Percentiles rank a stretch among this genome's conserved stretches.
These are phyloP conservation scores for Candida silvicultrix DNA, from an alignment of 805 yeast genomes.

Conservation along the genomic window DNA sequence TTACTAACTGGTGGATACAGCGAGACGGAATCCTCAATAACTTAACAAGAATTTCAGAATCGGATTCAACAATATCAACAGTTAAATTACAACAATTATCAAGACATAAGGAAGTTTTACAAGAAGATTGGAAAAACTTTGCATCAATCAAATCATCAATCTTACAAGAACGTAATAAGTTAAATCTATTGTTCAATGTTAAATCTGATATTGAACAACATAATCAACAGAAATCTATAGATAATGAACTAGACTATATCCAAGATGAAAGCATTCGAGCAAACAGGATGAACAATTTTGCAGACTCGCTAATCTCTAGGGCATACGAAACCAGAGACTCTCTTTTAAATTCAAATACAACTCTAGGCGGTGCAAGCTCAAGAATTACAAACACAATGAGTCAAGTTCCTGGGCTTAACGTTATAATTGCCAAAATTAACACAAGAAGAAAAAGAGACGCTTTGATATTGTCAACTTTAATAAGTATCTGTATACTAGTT, in stretches of 20 bases:
- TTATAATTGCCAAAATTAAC: constrained; percentile 71
- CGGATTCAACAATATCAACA: constrained; percentile 53
- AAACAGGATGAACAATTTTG: constrained; percentile 63
- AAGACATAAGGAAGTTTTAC: constrained; percentile 71
- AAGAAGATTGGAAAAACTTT: constrained; percentile 63
- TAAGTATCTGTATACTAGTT: constrained; percentile 65
- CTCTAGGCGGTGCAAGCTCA: constrained; percentile 57
- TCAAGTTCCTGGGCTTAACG: constrained; percentile 77
- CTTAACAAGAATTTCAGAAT: constrained; percentile 48
- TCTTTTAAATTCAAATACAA: constrained; percentile 61
- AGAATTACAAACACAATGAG: constrained; percentile 55
- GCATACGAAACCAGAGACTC: constrained; percentile 91
- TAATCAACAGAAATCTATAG: constrained; percentile 33
- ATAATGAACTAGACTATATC: constrained; percentile 63
- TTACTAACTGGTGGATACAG: too few relatives aligned
- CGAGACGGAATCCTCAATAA: constrained; percentile 49
- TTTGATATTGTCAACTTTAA: constrained; percentile 68
- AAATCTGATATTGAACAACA: constrained; percentile 74
- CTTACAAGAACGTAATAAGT: constrained; percentile 68
- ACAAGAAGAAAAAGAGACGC: constrained; percentile 87
- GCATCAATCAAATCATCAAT: constrained; percentile 51
- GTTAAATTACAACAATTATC: constrained; percentile 75
- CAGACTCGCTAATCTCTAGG: constrained; percentile 75
- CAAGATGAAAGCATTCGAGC: constrained; percentile 71
- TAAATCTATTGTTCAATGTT: constrained; percentile 69